Conservation (phyloP, 179 eudicot species). For the Spergularia azorica region DNA sequence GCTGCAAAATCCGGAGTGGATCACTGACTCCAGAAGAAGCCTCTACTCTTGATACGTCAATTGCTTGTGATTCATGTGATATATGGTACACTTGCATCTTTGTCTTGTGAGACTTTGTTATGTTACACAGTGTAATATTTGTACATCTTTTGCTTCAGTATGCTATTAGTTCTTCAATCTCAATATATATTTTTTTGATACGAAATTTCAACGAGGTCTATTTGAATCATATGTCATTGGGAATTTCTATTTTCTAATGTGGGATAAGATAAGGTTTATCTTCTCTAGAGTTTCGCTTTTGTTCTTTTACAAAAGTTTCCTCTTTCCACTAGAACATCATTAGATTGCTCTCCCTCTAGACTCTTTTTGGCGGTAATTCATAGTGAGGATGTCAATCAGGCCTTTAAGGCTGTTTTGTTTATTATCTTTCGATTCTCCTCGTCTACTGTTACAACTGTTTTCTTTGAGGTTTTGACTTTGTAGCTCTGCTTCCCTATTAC, state of each 20-base stretch:
- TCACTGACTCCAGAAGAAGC: slow-evolving; percentile 61
- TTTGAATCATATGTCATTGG: not conserved
- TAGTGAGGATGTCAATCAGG: not conserved
- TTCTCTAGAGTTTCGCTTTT: not conserved
- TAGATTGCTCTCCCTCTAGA: not conserved
- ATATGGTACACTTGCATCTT: slow-evolving; percentile 50
- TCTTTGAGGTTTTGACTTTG: not conserved
- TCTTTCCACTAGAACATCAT: not conserved
- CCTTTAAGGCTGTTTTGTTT: too few species aligned
- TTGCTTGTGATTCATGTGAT: slow-evolving; percentile 98
- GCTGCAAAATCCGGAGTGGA: slow-evolving; percentile 74
- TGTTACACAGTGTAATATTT: not conserved
- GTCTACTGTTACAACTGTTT: too few species aligned
- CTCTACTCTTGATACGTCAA: slow-evolving; percentile 73
- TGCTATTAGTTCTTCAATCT: not conserved
- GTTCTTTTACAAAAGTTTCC: not conserved
- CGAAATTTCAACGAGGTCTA: not conserved
- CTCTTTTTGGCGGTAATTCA: slow-evolving; percentile 13
- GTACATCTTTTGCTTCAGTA: not conserved
- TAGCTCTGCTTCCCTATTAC: not conserved
- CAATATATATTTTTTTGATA: not conserved
- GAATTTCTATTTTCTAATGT: not conserved
- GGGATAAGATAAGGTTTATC: not conserved
- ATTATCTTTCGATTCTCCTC: too few species aligned
- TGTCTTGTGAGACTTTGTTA: not conserved